Conservation (phyloP, 495 filamentous ascomycete genomes). For the Pseudotulostoma volvatum region DNA sequence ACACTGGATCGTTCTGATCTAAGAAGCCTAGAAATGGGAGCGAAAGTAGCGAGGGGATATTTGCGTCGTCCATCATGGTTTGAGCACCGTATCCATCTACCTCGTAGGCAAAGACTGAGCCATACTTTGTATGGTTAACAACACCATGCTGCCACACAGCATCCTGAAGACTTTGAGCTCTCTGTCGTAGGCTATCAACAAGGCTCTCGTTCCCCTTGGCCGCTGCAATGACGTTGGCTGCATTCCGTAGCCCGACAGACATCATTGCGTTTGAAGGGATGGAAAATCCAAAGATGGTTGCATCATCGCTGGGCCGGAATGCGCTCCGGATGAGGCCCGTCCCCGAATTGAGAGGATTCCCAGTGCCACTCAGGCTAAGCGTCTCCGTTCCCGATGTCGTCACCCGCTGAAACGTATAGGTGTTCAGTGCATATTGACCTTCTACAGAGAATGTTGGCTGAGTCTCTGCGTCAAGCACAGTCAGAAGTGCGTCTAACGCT, state of each 20-base stretch:
- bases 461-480: conserved; percentile 61
- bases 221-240: conserved; percentile 46
- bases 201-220: conserved; percentile 37
- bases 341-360: conserved; percentile 74
- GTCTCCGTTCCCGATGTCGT: conserved; percentile 84
- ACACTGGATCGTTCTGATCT: conserved; percentile 43
- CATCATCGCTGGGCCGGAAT: conserved; percentile 93
- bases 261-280: conserved; percentile 96
- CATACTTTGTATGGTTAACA: conserved; percentile 65
- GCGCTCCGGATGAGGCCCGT: conserved; percentile 82
- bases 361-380: conserved; percentile 60
- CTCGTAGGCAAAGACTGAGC: conserved; percentile 88
- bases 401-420: conserved; percentile 71
- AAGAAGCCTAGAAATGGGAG: conserved; percentile 82
- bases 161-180: conserved; percentile 50
- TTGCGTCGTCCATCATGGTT: conserved; percentile 95
- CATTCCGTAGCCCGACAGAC: conserved; percentile 71
- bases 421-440: conserved; percentile 46
- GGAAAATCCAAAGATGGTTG: conserved; percentile 89
- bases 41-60: conserved; percentile 77
- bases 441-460: conserved; percentile 59
- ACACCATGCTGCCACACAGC: conserved; percentile 85
- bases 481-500: conserved; percentile 58
- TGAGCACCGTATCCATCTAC: conserved; percentile 88
- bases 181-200: conserved; percentile 37